A percentile compares a stretch with the other conserved stretches of the same genome.
These are phyloP conservation scores for Alternaria dauci DNA, from an alignment of 2,329 filamentous ascomycete genomes.

Conservation along the genomic window DNA sequence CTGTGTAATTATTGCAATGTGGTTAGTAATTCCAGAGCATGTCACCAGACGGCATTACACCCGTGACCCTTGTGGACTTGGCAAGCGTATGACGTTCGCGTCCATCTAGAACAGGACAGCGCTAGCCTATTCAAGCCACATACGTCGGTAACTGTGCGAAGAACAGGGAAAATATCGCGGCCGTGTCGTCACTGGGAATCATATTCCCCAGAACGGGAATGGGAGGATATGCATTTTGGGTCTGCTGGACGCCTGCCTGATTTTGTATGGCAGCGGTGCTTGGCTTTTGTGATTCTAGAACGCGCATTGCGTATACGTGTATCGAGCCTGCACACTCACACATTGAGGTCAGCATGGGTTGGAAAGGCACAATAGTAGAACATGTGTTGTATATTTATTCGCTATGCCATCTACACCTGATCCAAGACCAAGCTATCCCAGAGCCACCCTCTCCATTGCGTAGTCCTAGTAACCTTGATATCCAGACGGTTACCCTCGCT, in stretches of 20 bases:
- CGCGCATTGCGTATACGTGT: background rate
- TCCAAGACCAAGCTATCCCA: conserved; percentile 56
- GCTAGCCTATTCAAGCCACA: background rate
- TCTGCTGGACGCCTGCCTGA: background rate
- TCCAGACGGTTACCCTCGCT: conserved; percentile 42
- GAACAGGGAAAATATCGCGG: background rate
- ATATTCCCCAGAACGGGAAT: background rate
- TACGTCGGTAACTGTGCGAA: background rate
- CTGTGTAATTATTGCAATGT: background rate
- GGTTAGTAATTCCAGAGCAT: background rate
- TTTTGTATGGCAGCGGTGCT: background rate
- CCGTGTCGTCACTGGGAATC: background rate
- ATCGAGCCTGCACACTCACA: background rate
- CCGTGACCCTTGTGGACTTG: background rate
- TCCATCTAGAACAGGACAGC: too few species aligned
- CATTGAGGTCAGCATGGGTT: too few species aligned
- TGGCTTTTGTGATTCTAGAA: background rate
- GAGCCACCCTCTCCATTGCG: conserved; percentile 53
- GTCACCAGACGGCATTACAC: background rate
- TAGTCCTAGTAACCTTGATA: conserved; percentile 48
- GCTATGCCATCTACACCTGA: conserved; percentile 26
- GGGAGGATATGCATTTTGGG: background rate
- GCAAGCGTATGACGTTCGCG: background rate
- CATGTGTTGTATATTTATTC: background rate
- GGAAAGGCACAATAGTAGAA: too few species aligned